A percentile compares a stretch with the other conserved stretches of the same genome.
Evolutionary conservation across 345 rosid species (phyloP).

Genomic region (Pistacia integerrima): DNA sequence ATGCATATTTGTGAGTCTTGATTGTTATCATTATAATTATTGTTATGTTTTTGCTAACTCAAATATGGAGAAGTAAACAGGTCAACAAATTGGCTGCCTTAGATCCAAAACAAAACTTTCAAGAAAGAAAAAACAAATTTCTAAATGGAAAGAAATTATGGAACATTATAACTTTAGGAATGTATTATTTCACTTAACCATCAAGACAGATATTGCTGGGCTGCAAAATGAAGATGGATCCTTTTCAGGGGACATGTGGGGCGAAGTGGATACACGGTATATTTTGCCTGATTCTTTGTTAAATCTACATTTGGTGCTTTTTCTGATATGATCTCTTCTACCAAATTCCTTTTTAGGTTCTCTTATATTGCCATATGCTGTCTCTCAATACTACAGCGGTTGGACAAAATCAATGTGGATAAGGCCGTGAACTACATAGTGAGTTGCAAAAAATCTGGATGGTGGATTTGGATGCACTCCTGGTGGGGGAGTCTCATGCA

Average conservation of each 20-base stretch:
- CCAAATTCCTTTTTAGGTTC: slow-evolving; percentile 50
- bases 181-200: slow-evolving; percentile 33
- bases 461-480: slow-evolving; percentile 98
- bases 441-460: slow-evolving; percentile 87
- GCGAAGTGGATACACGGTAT: slow-evolving; percentile 91
- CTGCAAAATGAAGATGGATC: slow-evolving; percentile 97
- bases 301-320: background rate
- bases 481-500: slow-evolving; percentile 91
- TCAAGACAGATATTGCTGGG: slow-evolving; percentile 59
- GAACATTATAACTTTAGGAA: background rate
- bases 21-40: background rate
- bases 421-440: slow-evolving; percentile 79
- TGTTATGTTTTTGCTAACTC: background rate
- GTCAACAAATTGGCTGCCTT: background rate
- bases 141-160: background rate
- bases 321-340: slow-evolving; percentile 12
- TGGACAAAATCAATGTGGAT: slow-evolving; percentile 70
- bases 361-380: slow-evolving; percentile 86
- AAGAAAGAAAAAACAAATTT: background rate
- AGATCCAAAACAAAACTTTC: background rate
- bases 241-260: slow-evolving; percentile 93
- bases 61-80: background rate
- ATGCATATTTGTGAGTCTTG: background rate
- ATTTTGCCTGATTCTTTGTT: slow-evolving; percentile 17
- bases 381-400: slow-evolving; percentile 61